Evolutionary conservation across 129 eudicot genomes (phyloP).

Genomic region (Helichrysum umbraculigerum): DNA sequence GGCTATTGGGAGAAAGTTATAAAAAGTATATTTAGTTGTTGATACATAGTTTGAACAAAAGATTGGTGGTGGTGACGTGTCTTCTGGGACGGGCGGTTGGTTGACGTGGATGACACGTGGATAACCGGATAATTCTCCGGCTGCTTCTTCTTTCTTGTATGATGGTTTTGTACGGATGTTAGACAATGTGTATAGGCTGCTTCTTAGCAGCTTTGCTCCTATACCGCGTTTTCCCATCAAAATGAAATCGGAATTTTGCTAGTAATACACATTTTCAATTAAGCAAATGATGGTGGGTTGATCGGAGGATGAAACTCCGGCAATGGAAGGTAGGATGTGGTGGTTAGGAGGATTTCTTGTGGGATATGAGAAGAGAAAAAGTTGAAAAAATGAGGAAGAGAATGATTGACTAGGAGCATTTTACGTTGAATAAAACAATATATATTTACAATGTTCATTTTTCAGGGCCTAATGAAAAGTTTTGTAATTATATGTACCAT

Average conservation of each 20-base stretch:
- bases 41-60: conserved; percentile 59
- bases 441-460: too few species aligned
- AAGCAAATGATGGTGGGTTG: background rate
- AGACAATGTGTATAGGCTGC: conserved; percentile 65
- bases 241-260: background rate
- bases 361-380: conserved; percentile 10
- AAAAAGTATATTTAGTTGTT: conserved; percentile 65
- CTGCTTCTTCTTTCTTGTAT: conserved; percentile 27
- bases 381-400: conserved; percentile 2
- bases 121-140: conserved; percentile 35
- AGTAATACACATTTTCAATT: background rate
- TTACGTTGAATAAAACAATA: conserved; percentile 2
- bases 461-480: too few species aligned
- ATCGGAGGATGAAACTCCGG: conserved; percentile 14
- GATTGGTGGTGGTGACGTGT: conserved; percentile 25
- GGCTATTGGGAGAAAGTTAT: conserved; percentile 63
- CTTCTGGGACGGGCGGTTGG: conserved; percentile 31
- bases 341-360: conserved; percentile 30
- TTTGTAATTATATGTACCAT: too few species aligned
- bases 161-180: conserved; percentile 42
- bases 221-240: conserved; percentile 44
- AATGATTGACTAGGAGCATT: conserved; percentile 23
- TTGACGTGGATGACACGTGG: conserved; percentile 59
- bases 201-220: conserved; percentile 53
- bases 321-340: conserved; percentile 7